Evolutionary conservation across 164 flowering plant species (phyloP).

Genomic region (Chloranthus sessilifolius): DNA sequence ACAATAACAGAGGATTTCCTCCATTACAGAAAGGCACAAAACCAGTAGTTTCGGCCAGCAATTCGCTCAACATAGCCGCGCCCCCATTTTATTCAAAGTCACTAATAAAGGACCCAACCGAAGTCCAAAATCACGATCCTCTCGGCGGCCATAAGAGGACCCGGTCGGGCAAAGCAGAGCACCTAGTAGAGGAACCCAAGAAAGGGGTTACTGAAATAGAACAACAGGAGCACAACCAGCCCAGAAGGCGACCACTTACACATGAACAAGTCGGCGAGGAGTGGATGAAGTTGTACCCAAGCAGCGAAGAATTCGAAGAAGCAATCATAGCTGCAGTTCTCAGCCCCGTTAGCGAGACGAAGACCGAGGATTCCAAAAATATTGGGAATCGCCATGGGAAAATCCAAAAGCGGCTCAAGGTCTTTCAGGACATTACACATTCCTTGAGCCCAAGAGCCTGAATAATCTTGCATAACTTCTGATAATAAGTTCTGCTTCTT

Average conservation of each 20-base stretch:
- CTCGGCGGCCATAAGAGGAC: constrained; percentile 56
- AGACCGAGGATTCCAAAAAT: constrained; percentile 12
- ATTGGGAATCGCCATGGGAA: constrained; percentile 21
- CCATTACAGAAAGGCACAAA: constrained; percentile 19
- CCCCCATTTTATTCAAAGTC: constrained; percentile 60
- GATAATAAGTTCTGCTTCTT: background rate
- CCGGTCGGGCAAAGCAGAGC: constrained; percentile 40
- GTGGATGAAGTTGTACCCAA: constrained; percentile 51
- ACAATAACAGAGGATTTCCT: constrained; percentile 11
- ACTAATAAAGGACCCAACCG: constrained; percentile 15
- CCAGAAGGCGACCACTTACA: constrained; percentile 36
- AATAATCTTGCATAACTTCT: constrained; percentile 2
- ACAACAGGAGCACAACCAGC: constrained; percentile 41
- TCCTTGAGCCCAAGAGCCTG: constrained; percentile 74
- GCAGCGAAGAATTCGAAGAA: constrained; percentile 70
- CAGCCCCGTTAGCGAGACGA: constrained; percentile 27
- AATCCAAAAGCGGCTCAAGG: constrained; percentile 76
- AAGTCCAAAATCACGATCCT: constrained; percentile 31
- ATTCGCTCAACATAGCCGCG: constrained; percentile 61
- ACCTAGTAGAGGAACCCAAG: constrained; percentile 1
- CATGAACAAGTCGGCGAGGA: constrained; percentile 28
- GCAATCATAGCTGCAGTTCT: constrained; percentile 83
- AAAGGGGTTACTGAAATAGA: background rate
- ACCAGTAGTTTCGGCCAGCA: constrained; percentile 18
- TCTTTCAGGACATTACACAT: constrained; percentile 73